Percentiles rank a stretch among this genome's conserved stretches.
phyloP scores from a whole-genome alignment of 345 rosid species.

The Euphorbia tirucalli region DNA sequence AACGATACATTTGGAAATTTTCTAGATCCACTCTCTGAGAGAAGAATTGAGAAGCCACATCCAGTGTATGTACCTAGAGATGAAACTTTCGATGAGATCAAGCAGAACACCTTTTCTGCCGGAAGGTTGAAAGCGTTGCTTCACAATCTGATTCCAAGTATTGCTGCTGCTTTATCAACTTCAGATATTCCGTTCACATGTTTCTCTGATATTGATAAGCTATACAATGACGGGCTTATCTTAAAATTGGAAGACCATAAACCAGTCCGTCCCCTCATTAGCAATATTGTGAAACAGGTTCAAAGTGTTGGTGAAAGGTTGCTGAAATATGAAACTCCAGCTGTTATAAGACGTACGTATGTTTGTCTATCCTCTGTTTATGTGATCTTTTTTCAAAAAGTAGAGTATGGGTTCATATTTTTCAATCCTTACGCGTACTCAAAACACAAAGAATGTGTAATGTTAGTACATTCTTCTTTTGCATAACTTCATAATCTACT shows the following conservation, averaged over 20 bases:
- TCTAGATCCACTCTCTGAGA: conserved; percentile 64
- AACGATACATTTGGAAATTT: conserved; percentile 9
- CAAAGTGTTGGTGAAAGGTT: conserved; percentile 53
- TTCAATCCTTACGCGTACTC: conserved; percentile 3
- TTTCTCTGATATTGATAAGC: conserved; percentile 85
- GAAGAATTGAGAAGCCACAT: conserved; percentile 74
- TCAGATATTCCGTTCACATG: conserved; percentile 80
- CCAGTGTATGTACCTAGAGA: conserved; percentile 91
- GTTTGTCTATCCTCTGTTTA: neutral
- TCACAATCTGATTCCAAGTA: conserved; percentile 85
- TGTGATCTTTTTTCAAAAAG: neutral
- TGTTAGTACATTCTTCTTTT: too few species aligned
- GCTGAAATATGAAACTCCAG: conserved; percentile 75
- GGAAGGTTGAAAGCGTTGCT: conserved; percentile 87
- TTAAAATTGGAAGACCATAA: conserved; percentile 47
- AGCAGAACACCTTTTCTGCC: conserved; percentile 71
- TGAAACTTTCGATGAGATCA: conserved; percentile 92
- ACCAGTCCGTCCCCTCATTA: conserved; percentile 19
- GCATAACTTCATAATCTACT: too few species aligned
- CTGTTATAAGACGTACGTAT: conserved; percentile 59
- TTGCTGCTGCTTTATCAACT: conserved; percentile 69
- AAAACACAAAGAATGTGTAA: too few species aligned
- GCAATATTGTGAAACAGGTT: conserved; percentile 44
- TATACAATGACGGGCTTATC: conserved; percentile 59
- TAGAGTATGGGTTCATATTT: neutral